These are phyloP conservation scores for Waitea zeae DNA, from an alignment of 1,284 basidiomycete genomes.

Conservation along the genomic window DNA sequence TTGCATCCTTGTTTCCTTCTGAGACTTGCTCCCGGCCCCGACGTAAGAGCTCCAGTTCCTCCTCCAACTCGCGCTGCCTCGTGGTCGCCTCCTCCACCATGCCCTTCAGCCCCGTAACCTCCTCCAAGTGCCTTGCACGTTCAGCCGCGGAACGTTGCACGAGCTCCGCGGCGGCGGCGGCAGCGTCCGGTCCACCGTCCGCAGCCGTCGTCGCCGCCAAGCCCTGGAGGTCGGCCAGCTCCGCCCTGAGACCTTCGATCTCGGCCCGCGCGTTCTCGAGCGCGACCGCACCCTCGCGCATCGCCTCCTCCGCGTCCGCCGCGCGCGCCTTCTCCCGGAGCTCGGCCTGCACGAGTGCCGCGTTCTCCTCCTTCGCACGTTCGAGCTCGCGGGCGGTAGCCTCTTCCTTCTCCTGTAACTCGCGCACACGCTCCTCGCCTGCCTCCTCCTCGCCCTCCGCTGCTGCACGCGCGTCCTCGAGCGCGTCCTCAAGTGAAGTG, in stretches of 20 bases:
- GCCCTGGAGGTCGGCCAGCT: conserved; percentile 46
- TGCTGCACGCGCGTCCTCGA: conserved; percentile 61
- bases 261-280: conserved; percentile 87
- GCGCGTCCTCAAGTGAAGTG: conserved; percentile 61
- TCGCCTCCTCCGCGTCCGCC: conserved; percentile 75
- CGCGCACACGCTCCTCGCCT: conserved; percentile 45
- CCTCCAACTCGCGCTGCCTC: conserved; percentile 7
- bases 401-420: conserved; percentile 67
- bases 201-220: conserved; percentile 14
- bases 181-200: too few relatives aligned
- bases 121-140: conserved; percentile 25
- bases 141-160: conserved; percentile 27
- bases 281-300: conserved; percentile 76
- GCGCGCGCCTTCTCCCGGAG: conserved; percentile 41
- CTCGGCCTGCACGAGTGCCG: conserved; percentile 46
- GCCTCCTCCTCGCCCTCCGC: conserved; percentile 61
- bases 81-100: conserved; percentile 23
- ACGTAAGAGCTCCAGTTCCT: neutral
- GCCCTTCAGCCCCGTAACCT: conserved; percentile 32
- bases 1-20: too few relatives aligned
- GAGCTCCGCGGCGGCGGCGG: conserved; percentile 17
- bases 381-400: conserved; percentile 49
- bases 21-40: conserved; percentile 19
- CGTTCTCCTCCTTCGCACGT: conserved; percentile 45
- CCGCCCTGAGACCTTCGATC: conserved; percentile 68